A percentile compares a stretch with the other conserved stretches of the same genome.
Conservation (phyloP, 805 yeast species). For the Ogataea philodendri region DNA sequence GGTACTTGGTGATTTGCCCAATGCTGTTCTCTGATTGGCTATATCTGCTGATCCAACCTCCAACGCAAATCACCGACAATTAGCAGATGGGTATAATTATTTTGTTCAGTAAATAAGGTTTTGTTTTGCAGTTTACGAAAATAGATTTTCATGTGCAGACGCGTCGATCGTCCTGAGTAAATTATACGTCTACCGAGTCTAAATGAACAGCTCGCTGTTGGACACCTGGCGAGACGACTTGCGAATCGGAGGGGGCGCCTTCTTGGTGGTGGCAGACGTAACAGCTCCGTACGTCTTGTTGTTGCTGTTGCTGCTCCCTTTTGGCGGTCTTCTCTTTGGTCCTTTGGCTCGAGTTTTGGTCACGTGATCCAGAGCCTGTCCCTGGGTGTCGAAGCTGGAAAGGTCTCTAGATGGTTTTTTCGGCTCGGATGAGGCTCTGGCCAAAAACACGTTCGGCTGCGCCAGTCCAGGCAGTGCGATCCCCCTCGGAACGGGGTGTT, state of each 20-base stretch:
- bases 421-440: constrained; percentile 4
- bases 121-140: too few species aligned
- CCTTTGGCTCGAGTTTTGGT: constrained; percentile 50
- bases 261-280: constrained; percentile 15
- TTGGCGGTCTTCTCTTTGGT: constrained; percentile 50
- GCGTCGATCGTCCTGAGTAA: constrained; percentile 7
- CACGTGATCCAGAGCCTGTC: constrained; percentile 40
- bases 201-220: constrained; percentile 27
- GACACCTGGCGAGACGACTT: constrained; percentile 31
- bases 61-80: too few species aligned
- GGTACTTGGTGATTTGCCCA: too few species aligned
- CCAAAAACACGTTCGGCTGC: constrained; percentile 19
- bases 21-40: background rate
- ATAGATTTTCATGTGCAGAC: too few species aligned
- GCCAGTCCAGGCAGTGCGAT: constrained; percentile 27
- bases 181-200: background rate
- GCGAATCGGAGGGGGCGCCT: constrained; percentile 30
- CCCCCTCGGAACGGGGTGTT: constrained; percentile 9
- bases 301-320: too few species aligned
- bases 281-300: constrained; percentile 4
- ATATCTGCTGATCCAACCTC: too few species aligned
- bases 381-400: constrained; percentile 22
- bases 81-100: too few species aligned
- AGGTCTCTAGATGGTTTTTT: constrained; percentile 13
- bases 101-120: too few species aligned